These are phyloP conservation scores for cucumber (Cucumis sativus) DNA, from an alignment of 306 rosid species.

Conservation along the genomic window DNA sequence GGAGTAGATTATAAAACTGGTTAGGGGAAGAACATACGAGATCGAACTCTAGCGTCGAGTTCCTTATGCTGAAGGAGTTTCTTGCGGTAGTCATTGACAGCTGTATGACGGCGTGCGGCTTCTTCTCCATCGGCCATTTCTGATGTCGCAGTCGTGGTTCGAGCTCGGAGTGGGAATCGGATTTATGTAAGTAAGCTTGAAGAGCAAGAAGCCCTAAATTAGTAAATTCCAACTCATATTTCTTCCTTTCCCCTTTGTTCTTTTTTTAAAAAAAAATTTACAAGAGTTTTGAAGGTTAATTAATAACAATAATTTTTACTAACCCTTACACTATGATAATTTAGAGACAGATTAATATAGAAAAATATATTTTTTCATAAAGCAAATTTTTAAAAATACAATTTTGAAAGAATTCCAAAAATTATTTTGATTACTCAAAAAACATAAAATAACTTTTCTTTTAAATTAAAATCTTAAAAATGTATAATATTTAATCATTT, in stretches of 20 bases:
- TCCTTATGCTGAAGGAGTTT: conserved; percentile 84
- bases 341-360: no score
- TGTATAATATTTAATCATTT: no score
- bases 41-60: conserved; percentile 72
- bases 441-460: no score
- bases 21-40: conserved; percentile 37
- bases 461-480: no score
- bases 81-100: conserved; percentile 62
- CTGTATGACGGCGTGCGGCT: conserved; percentile 52
- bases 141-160: not conserved
- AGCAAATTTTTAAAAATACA: no score
- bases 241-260: not conserved
- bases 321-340: no score
- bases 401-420: no score
- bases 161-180: not conserved
- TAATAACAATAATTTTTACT: no score
- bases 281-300: no score
- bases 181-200: not conserved
- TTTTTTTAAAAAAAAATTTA: no score
- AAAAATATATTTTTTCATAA: no score
- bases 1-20: conserved; percentile 6
- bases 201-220: conserved; percentile 7
- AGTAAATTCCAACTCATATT: not conserved
- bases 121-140: conserved; percentile 63
- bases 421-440: no score